Evolutionary conservation across 169 alveolate genomes (phyloP).

Genomic region (Cryptosporidium xiaoi): DNA sequence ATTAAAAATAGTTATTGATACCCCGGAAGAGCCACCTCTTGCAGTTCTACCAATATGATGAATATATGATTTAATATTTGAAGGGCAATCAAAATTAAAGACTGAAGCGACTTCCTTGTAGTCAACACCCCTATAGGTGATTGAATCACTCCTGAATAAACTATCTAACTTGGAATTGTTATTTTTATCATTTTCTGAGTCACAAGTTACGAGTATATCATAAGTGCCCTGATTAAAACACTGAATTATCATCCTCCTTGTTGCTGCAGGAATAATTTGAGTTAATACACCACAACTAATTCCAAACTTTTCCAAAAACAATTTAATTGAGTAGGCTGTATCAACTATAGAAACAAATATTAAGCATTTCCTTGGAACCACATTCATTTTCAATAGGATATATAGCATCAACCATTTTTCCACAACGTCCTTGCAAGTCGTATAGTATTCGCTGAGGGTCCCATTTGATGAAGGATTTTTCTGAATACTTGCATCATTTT

Average conservation of each 20-base stretch:
- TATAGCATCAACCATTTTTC: slow-evolving; percentile 65
- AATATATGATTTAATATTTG: slow-evolving; percentile 52
- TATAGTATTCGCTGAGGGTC: slow-evolving; percentile 24
- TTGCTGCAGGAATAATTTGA: slow-evolving; percentile 70
- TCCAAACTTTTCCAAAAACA: slow-evolving; percentile 63
- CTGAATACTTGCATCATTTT: not conserved
- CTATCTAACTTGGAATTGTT: slow-evolving; percentile 14
- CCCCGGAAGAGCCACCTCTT: slow-evolving; percentile 63
- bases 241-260: slow-evolving; percentile 65
- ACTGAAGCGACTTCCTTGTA: slow-evolving; percentile 69
- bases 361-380: slow-evolving; percentile 56
- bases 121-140: slow-evolving; percentile 62
- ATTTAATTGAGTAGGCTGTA: slow-evolving; percentile 52
- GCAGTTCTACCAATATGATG: slow-evolving; percentile 74
- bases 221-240: slow-evolving; percentile 67
- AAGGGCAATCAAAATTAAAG: slow-evolving; percentile 62
- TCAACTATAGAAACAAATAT: slow-evolving; percentile 57
- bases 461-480: not conserved
- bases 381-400: slow-evolving; percentile 59
- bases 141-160: slow-evolving; percentile 19
- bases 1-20: slow-evolving; percentile 45
- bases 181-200: slow-evolving; percentile 11
- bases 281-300: slow-evolving; percentile 47
- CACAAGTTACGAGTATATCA: slow-evolving; percentile 57
- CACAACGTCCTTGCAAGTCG: slow-evolving; percentile 16